Evolutionary conservation across 2,329 filamentous ascomycete species (phyloP).

Genomic region (Penicillium brevicompactum): DNA sequence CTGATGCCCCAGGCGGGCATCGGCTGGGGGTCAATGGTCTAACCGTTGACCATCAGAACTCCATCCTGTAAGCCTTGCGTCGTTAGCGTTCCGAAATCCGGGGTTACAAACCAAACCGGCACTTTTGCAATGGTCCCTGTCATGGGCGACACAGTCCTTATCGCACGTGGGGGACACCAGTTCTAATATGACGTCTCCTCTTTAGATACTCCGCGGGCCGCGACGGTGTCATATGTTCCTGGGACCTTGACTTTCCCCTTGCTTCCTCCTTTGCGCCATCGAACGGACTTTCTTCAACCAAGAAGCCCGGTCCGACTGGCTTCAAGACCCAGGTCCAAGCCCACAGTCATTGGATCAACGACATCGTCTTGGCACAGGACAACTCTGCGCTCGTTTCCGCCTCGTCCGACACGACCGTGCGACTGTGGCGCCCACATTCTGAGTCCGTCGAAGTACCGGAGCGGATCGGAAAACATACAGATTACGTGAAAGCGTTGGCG

Average conservation of each 20-base stretch:
- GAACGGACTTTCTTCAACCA: constrained; percentile 21
- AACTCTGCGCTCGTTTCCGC: constrained; percentile 82
- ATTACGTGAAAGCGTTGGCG: constrained; percentile 94
- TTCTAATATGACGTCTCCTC: constrained; percentile 22
- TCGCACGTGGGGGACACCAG: constrained; percentile 15
- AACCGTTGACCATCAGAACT: constrained; percentile 78
- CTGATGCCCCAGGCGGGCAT: constrained; percentile 78
- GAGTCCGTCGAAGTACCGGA: constrained; percentile 65
- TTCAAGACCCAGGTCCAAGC: constrained; percentile 70
- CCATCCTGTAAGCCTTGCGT: constrained; percentile 71
- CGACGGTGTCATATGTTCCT: constrained; percentile 93
- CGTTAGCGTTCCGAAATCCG: background rate
- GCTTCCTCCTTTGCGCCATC: constrained; percentile 28
- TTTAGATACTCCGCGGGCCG: constrained; percentile 89
- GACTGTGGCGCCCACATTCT: constrained; percentile 80
- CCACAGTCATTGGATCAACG: constrained; percentile 96
- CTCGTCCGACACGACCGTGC: constrained; percentile 91
- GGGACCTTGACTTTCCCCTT: constrained; percentile 66
- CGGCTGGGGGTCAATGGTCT: constrained; percentile 93
- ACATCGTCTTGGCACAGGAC: constrained; percentile 77
- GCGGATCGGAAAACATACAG: constrained; percentile 87
- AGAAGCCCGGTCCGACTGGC: constrained; percentile 48
- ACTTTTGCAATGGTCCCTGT: background rate
- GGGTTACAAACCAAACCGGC: background rate
- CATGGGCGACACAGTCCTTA: background rate